A percentile compares a stretch with the other conserved stretches of the same genome.
Evolutionary conservation across 495 filamentous ascomycete species (phyloP).

Genomic region (Physcia stellaris): DNA sequence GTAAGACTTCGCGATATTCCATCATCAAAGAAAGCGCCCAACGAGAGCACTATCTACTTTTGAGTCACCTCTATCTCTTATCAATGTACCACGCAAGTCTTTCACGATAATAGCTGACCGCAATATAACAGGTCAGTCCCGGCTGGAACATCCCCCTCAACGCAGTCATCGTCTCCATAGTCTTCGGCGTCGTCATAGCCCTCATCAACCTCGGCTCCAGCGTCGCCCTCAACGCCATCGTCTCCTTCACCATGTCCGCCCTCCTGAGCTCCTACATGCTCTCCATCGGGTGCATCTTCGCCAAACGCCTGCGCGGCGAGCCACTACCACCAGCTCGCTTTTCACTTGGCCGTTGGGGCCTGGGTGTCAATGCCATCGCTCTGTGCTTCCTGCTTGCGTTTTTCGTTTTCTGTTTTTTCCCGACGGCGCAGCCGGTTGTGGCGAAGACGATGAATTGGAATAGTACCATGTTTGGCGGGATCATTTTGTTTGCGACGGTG

Average conservation of each 20-base stretch:
- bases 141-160: constrained; percentile 37
- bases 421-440: constrained; percentile 22
- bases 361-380: constrained; percentile 23
- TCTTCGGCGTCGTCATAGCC: constrained; percentile 18
- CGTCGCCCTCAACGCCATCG: constrained; percentile 38
- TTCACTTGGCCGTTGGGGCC: constrained; percentile 28
- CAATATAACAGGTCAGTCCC: constrained; percentile 7
- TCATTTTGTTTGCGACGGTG: constrained; percentile 28
- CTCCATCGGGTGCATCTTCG: constrained; percentile 27
- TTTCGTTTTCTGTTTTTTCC: constrained; percentile 38
- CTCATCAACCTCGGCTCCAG: constrained; percentile 46
- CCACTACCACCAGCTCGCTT: constrained; percentile 29
- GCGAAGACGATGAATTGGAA: constrained; percentile 39
- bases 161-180: constrained; percentile 33
- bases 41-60: not conserved
- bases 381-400: constrained; percentile 29
- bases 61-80: not conserved
- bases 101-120: not conserved
- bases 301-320: constrained; percentile 28
- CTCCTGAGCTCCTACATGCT: constrained; percentile 31
- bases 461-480: constrained; percentile 31
- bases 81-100: not conserved
- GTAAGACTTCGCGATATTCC: constrained; percentile 3
- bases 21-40: not conserved
- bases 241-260: constrained; percentile 21